These are phyloP conservation scores for Trichoderma brevicompactum DNA, from an alignment of 2,329 filamentous ascomycete species.

Conservation along the genomic window DNA sequence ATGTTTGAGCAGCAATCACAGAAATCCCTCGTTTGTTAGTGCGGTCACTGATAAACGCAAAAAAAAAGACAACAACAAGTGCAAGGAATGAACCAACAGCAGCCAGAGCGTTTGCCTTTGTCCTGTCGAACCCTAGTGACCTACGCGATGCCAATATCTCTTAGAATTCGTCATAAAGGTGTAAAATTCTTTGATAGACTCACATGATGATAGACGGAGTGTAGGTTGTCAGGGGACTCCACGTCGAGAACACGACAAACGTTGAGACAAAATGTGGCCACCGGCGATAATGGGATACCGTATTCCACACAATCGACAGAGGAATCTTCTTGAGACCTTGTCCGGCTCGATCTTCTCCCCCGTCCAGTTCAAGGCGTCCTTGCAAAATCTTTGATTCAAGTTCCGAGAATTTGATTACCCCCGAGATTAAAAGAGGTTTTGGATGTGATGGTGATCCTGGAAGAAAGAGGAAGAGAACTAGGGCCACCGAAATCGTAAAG, in stretches of 20 bases:
- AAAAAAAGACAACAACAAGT: constrained; percentile 52
- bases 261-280: constrained; percentile 56
- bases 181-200: constrained; percentile 3
- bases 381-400: constrained; percentile 1
- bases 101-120: constrained; percentile 53
- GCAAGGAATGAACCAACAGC: constrained; percentile 50
- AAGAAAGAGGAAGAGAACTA: constrained; percentile 48
- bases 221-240: constrained; percentile 57
- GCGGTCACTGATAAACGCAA: constrained; percentile 53
- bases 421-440: constrained; percentile 41
- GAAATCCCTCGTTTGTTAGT: constrained; percentile 49
- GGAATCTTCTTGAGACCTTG: constrained; percentile 42
- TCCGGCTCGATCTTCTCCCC: background rate
- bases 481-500: constrained; percentile 47
- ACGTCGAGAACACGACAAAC: constrained; percentile 56
- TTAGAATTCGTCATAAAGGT: too few relatives aligned
- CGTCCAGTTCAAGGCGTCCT: background rate
- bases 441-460: constrained; percentile 50
- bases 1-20: constrained; percentile 50
- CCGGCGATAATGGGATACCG: constrained; percentile 49
- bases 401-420: background rate
- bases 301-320: constrained; percentile 48
- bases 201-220: constrained; percentile 52
- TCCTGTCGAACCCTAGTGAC: constrained; percentile 51
- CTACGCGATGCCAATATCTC: constrained; percentile 29